Evolutionary conservation across 768 basidiomycete species (phyloP), one percentile per base, ranked within the genome.

Genomic region (Tephrocybe sp.): DNA sequence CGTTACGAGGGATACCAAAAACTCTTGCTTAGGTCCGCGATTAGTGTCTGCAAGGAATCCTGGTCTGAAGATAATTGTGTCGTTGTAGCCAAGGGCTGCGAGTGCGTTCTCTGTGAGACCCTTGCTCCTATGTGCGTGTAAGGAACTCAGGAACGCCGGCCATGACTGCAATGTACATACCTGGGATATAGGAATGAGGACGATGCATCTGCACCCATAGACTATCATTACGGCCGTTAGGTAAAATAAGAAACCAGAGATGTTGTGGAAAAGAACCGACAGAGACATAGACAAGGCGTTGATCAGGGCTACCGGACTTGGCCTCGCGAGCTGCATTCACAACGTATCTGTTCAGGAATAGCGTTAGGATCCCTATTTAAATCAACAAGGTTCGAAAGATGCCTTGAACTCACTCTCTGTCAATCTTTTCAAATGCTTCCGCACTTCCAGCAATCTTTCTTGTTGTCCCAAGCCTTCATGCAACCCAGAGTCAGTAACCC

Each of bases 91-190:
- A 4, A 91, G 67, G 3, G 66, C 67, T 0, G 88, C 85, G 17
- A 93, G 72, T 0, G 69, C 85, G 40, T 78, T 69, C 63, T 92
- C 91, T 0, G 90, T 92, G 25, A 83, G 67, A 14, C 87, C 90
- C 66, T 91, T 90, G 59, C 80, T 84, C 75, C 85, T 88, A 50
- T n/a, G n/a, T n/a, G n/a, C n/a, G n/a, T n/a, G n/a, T n/a, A n/a
- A n/a, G n/a, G n/a, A n/a, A n/a, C n/a, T n/a, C n/a, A n/a, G n/a
- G n/a, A n/a, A n/a, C n/a, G n/a, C n/a, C n/a, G n/a, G n/a, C n/a
- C n/a, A 36, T 34, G 34, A n/a, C 15, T 15, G 7, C 9, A 7
- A 15, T 9, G 51, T 39, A 56, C 67, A 39, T 34, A 80, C 79
- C 61, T 79, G 2, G 68, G 20, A 52, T 88, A 88, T 14, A 87